phyloP scores from a whole-genome alignment of 2,329 filamentous ascomycete genomes.

The Bertia moriformis region DNA sequence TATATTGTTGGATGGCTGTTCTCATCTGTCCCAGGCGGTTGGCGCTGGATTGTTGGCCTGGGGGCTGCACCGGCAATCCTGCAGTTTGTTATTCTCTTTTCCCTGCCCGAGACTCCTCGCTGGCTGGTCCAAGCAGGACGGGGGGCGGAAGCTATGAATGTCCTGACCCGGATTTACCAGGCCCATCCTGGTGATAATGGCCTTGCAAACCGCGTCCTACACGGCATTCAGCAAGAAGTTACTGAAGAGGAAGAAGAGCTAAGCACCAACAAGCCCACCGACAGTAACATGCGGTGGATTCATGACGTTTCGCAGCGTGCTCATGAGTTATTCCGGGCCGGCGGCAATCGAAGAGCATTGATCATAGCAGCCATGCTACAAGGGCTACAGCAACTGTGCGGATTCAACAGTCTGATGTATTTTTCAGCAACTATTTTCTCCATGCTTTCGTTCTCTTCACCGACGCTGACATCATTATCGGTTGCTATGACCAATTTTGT shows the following conservation, averaged over 20 bases:
- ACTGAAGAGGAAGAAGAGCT: constrained; percentile 4
- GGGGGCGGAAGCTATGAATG: background rate
- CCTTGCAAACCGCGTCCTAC: background rate
- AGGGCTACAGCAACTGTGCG: background rate
- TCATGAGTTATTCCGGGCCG: constrained; percentile 11
- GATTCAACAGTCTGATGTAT: constrained; percentile 1
- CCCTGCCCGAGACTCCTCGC: background rate
- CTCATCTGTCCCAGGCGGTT: constrained; percentile 9
- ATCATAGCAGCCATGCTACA: background rate
- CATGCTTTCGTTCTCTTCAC: background rate
- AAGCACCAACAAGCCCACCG: constrained; percentile 8
- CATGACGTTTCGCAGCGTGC: constrained; percentile 11
- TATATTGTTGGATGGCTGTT: constrained; percentile 1
- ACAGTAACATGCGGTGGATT: constrained; percentile 9
- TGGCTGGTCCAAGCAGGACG: background rate
- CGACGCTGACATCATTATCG: background rate
- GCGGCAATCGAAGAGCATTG: background rate
- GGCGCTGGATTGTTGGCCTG: constrained; percentile 1
- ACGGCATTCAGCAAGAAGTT: background rate
- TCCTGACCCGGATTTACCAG: background rate
- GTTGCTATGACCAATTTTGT: background rate
- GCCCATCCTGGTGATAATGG: background rate
- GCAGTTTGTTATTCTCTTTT: background rate
- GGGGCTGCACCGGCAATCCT: background rate
- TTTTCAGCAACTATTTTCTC: background rate